Base-by-base conservation (phyloP, 371 early-diverging fungal genomes). In the Antonospora locustae region DNA sequence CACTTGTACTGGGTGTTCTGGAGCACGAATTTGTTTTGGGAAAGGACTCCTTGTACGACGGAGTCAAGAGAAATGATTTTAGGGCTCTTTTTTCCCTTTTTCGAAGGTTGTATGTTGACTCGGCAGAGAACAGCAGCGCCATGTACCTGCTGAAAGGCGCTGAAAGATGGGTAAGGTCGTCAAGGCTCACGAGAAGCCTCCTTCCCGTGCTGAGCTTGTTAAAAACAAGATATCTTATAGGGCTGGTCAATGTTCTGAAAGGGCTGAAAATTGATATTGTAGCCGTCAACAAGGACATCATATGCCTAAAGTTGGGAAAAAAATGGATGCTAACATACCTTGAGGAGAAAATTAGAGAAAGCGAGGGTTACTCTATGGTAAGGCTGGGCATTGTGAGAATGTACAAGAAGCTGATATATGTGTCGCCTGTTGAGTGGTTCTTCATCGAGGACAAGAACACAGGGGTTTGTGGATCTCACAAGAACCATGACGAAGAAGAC, bases 81-180 rank as follows among this genome's bases (percentile, higher is more conserved):
- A 12, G 41, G 19, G 40, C 38, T 12, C 32, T 68, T 7, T n/a
- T 30, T 17, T 32, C 37, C 1, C 20, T 67, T 34, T 3, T 67
- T 6, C 62, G 59, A 23, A 39, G 53, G 11, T 11, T 67, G 14
- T 39, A 59, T 9, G 1, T 55, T 4, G 50, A 61, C 17, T 17
- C 46, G 19, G 11, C 30, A 39, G 43, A 39, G 3, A 50, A 48
- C 0, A 12, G 20, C 14, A 63, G 63, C 11, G 51, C 60, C 0
- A 32, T 6, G 14, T 40, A 29, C 22, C 16, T 67, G n/a, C 17
- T 58, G 16, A 43, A 55, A 14, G 46, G 37, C 3, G 28, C 63
- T 36, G 40, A n/a, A n/a, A n/a, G n/a, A n/a, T 69, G 69, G 69
- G 46, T 65, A 34, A 55, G 34, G 19, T 61, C 69, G 1, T 36